A percentile compares a stretch with the other conserved stretches of the same genome.
Evolutionary conservation across 306 rosid genomes (phyloP).

Genomic region (Cajanus cajan): DNA sequence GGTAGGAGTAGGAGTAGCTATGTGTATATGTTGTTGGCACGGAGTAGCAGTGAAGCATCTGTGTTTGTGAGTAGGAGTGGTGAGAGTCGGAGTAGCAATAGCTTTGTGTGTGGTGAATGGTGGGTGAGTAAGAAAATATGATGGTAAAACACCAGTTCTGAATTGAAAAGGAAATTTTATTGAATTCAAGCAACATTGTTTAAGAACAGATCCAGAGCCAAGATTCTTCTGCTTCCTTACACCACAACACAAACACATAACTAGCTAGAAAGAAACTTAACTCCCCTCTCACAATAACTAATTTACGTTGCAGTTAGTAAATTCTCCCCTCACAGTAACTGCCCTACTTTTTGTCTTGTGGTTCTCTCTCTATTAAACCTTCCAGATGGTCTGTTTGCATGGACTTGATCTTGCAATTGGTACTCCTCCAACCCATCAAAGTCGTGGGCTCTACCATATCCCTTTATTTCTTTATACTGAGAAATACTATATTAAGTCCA

Average conservation of each 20-base stretch:
- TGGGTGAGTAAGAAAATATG: not conserved
- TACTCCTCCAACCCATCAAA: not conserved
- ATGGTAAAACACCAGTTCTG: not conserved
- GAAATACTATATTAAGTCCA: not conserved
- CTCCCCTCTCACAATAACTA: not conserved
- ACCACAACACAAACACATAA: too few species aligned
- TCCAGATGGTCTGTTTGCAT: too few species aligned
- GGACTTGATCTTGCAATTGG: not conserved
- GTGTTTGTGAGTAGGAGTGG: too few species aligned
- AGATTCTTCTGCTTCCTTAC: too few species aligned
- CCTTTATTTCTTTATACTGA: not conserved
- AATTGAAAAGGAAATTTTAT: not conserved
- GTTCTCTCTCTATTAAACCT: not conserved
- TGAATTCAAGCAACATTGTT: not conserved
- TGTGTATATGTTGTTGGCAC: too few species aligned
- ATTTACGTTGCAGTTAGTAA: not conserved
- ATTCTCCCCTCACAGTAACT: not conserved
- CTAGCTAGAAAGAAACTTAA: not conserved
- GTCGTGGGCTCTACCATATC: not conserved
- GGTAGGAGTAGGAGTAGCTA: not conserved
- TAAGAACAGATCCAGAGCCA: not conserved
- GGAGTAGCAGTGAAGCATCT: too few species aligned
- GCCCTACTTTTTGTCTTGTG: not conserved
- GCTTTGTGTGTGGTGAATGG: too few species aligned
- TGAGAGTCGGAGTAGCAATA: too few species aligned